Conservation (phyloP, 1,284 basidiomycete genomes). For the Xanthoconium separans region DNA sequence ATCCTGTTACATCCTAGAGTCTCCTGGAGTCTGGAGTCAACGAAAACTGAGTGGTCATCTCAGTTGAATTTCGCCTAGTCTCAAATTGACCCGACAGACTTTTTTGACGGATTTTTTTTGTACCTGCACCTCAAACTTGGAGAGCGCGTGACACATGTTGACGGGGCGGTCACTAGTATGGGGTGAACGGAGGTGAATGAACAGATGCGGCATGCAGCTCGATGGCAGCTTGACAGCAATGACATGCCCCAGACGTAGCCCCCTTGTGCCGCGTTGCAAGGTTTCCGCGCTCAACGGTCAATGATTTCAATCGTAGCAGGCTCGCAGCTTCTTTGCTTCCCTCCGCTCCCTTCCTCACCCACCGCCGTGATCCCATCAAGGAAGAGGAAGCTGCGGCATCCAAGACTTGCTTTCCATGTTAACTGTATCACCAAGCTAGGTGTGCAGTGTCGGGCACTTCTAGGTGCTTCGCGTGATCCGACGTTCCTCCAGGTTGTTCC, state of each 20-base stretch:
- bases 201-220: too few relatives aligned
- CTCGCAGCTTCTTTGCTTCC: not conserved
- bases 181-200: not conserved
- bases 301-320: not conserved
- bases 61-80: not conserved
- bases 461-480: not conserved
- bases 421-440: not conserved
- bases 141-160: not conserved
- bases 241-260: too few relatives aligned
- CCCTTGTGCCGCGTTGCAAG: not conserved
- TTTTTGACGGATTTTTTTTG: not conserved
- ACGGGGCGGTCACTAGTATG: not conserved
- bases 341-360: not conserved
- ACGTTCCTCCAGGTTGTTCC: not conserved
- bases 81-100: not conserved
- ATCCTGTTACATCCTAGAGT: too few relatives aligned
- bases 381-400: not conserved
- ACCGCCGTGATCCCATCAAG: conserved; percentile 2
- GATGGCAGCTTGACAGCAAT: too few relatives aligned
- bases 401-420: not conserved
- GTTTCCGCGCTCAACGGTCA: too few relatives aligned
- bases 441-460: too few relatives aligned
- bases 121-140: not conserved
- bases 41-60: not conserved
- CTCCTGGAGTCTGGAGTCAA: not conserved